Conservation (phyloP, 2,329 filamentous ascomycete species). For the Gnomoniopsis smithogilvyi region DNA sequence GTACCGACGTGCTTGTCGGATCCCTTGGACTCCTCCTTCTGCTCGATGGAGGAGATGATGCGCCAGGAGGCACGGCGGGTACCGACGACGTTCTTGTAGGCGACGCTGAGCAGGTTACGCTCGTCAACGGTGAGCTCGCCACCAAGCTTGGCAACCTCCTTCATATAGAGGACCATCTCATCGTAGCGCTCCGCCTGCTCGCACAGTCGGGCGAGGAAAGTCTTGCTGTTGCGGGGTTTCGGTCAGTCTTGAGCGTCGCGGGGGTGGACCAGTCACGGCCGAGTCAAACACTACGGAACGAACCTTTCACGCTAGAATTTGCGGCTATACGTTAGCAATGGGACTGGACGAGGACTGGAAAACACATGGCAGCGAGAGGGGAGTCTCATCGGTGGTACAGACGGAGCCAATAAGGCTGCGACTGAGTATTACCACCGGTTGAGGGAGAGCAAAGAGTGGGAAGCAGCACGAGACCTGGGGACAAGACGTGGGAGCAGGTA, state of each 20-base stretch:
- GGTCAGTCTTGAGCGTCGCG: constrained; percentile 32
- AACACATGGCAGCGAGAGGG: background rate
- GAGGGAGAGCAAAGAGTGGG: background rate
- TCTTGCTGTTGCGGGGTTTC: constrained; percentile 68
- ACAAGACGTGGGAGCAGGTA: background rate
- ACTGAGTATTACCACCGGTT: background rate
- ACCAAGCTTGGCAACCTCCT: constrained; percentile 92
- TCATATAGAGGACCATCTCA: constrained; percentile 99
- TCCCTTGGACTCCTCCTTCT: constrained; percentile 99
- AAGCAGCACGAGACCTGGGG: background rate
- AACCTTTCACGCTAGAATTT: constrained; percentile 28
- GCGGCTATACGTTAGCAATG: constrained; percentile 22
- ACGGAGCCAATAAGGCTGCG: background rate
- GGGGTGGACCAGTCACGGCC: constrained; percentile 5
- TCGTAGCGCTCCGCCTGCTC: constrained; percentile 99
- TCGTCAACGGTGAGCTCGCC: constrained; percentile 89
- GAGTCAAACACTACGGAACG: constrained; percentile 18
- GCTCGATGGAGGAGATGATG: constrained; percentile 99
- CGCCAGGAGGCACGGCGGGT: constrained; percentile 98
- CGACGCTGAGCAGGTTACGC: constrained; percentile 96
- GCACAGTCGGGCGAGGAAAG: constrained; percentile 98
- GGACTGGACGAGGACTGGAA: background rate
- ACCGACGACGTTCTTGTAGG: constrained; percentile 99
- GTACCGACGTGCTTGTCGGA: constrained; percentile 89
- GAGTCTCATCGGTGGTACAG: background rate